Conservation (phyloP, 306 rosid species). For the Gynostemma pentaphyllum region DNA sequence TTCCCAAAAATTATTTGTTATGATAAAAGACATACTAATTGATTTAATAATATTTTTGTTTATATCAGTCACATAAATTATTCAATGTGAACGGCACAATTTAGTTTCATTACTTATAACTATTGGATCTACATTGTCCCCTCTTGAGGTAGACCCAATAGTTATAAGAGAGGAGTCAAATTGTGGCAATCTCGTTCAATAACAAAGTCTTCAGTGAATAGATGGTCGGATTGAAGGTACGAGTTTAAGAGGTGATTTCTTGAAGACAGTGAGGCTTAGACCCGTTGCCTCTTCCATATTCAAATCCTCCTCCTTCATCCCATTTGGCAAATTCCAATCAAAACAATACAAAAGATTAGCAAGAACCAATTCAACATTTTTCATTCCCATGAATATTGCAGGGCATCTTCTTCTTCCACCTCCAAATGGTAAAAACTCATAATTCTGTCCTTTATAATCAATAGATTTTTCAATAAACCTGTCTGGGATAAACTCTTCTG, state of each 20-base stretch:
- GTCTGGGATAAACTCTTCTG: slow-evolving; percentile 37
- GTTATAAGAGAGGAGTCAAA: too few species aligned
- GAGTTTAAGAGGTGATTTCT: slow-evolving; percentile 25
- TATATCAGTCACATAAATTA: too few species aligned
- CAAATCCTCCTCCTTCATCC: slow-evolving; percentile 24
- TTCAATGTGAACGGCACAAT: too few species aligned
- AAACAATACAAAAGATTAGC: slow-evolving; percentile 34
- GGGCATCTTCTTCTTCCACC: slow-evolving; percentile 37
- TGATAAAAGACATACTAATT: too few species aligned
- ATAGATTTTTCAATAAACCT: slow-evolving; percentile 20
- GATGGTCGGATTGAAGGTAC: slow-evolving; percentile 12
- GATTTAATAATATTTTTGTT: too few species aligned
- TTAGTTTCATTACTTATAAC: too few species aligned
- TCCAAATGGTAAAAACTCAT: slow-evolving; percentile 38
- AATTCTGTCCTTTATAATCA: slow-evolving; percentile 32
- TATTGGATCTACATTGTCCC: too few species aligned
- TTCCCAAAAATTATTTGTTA: too few species aligned
- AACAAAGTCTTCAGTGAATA: too few species aligned
- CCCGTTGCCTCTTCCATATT: slow-evolving; percentile 35
- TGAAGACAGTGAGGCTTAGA: slow-evolving; percentile 15
- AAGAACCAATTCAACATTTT: slow-evolving; percentile 19
- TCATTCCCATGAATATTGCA: slow-evolving; percentile 15
- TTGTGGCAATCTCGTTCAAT: too few species aligned
- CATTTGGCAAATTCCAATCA: slow-evolving; percentile 32
- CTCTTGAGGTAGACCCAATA: too few species aligned